phyloP scores from a whole-genome alignment of 2,329 filamentous ascomycete genomes.

The Sporothrix pallida region DNA sequence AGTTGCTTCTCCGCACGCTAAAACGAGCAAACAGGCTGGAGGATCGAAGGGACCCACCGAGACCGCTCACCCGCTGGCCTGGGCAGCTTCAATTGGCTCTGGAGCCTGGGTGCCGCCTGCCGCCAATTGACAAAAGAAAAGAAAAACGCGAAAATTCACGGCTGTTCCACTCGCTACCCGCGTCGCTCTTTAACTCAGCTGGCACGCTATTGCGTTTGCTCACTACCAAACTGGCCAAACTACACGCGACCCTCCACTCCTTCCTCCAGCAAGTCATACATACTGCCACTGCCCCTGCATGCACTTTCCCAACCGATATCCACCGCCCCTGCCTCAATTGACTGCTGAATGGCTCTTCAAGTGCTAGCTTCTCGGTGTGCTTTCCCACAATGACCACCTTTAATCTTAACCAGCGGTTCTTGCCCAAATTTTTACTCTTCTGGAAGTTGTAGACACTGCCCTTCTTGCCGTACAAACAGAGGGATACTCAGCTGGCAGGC shows the following conservation, averaged over 20 bases:
- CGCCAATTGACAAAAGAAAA: neutral
- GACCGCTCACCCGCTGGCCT: neutral
- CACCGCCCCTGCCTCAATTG: conserved; percentile 17
- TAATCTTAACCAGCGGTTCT: conserved; percentile 28
- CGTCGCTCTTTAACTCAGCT: conserved; percentile 26
- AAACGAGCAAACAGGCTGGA: neutral
- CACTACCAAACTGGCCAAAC: neutral
- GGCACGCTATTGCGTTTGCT: neutral
- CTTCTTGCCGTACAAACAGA: conserved; percentile 12
- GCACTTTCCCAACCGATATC: neutral
- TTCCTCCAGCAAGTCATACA: neutral
- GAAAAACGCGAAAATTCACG: conserved; percentile 38
- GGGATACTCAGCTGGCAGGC: neutral
- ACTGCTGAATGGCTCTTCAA: neutral
- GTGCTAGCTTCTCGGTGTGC: conserved; percentile 21
- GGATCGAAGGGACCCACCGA: neutral
- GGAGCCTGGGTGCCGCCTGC: conserved; percentile 11
- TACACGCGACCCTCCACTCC: conserved; percentile 10
- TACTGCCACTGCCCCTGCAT: conserved; percentile 9
- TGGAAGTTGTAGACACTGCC: neutral
- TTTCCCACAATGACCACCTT: conserved; percentile 23
- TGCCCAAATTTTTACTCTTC: conserved; percentile 1
- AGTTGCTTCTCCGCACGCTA: conserved; percentile 24
- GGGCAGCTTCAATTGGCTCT: conserved; percentile 16
- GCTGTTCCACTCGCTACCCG: neutral